Base-by-base conservation (phyloP, 1,284 basidiomycete genomes). In the Wolfiporia cocos region DNA sequence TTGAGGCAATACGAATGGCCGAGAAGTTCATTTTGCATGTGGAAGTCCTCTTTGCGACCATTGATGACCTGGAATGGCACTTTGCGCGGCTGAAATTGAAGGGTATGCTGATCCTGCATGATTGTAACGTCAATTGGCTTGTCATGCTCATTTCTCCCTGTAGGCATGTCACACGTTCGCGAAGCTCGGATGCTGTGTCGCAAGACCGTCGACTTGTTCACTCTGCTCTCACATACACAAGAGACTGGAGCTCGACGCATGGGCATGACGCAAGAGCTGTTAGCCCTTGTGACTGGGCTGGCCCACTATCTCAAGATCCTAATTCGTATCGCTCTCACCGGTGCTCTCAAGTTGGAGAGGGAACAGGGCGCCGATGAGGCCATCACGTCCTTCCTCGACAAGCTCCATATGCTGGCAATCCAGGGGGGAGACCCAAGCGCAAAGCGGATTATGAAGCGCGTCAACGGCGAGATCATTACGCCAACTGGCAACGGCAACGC, bases 251-350 rank as follows among this genome's bases (percentile, higher is more conserved):
- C 89, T 9, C 79, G 86, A 42, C 73, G 91, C 54, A 91, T 92
- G 82, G 89, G 88, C 48, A 96, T 98, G 84, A 97, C 94, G 15
- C 92, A 97, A 65, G 95, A 99, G 57, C 73, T 99, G 6, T 79
- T 99, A 26, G 92, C 93, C n/a, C 82, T 99, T 37, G 95, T 99
- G 43, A 99, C 96, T 0, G 95, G 96, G 26, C 76, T 99, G 22
- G 95, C 95, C 3, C 95, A 99, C 66, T 99, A 99, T 65, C 84
- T 99, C 62, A 99, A 99, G 71, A 98, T 99, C 62, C 79, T 99
- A 41, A 99, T 99, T 55, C 87, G 95, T 37, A 98, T 99, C 49
- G 94, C 96, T 5, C 72, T 99, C 34, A 98, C 96, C 0, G 93
- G 93, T 15, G 91, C 94, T 2, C 77, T 99, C 51, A 96, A 92